Conservation (phyloP, 805 yeast genomes). For the Scheffersomyces lignosus region DNA sequence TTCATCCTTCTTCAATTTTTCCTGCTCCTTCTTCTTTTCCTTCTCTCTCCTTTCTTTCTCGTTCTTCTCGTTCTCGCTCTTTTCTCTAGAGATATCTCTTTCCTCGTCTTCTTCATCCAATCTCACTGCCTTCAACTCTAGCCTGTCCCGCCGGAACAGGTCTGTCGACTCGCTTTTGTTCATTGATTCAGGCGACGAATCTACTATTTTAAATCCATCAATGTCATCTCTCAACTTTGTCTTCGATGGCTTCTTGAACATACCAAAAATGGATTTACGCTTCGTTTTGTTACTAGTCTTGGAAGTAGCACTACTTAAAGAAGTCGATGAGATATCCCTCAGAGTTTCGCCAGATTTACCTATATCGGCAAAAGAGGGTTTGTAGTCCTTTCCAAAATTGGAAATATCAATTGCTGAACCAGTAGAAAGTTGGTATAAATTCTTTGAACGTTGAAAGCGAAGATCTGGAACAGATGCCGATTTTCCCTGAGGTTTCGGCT, state of each 20-base stretch:
- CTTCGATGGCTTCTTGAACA: constrained; percentile 32
- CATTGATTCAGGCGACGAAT: not conserved
- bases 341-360: too few relatives aligned
- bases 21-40: too few relatives aligned
- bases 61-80: too few relatives aligned
- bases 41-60: too few relatives aligned
- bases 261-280: constrained; percentile 34
- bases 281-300: constrained; percentile 14
- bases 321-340: too few relatives aligned
- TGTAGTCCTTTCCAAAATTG: constrained; percentile 39
- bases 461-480: not conserved
- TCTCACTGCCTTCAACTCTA: too few relatives aligned
- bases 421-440: constrained; percentile 11
- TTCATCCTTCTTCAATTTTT: too few relatives aligned
- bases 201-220: not conserved
- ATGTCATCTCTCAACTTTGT: not conserved
- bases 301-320: too few relatives aligned
- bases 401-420: constrained; percentile 42
- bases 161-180: too few relatives aligned
- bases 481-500: not conserved
- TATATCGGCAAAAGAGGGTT: constrained; percentile 34
- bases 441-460: not conserved
- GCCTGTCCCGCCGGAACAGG: too few relatives aligned
- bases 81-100: too few relatives aligned
- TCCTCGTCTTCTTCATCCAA: too few relatives aligned